phyloP scores from a whole-genome alignment of 805 yeast species.

The Lipomyces kockii region DNA sequence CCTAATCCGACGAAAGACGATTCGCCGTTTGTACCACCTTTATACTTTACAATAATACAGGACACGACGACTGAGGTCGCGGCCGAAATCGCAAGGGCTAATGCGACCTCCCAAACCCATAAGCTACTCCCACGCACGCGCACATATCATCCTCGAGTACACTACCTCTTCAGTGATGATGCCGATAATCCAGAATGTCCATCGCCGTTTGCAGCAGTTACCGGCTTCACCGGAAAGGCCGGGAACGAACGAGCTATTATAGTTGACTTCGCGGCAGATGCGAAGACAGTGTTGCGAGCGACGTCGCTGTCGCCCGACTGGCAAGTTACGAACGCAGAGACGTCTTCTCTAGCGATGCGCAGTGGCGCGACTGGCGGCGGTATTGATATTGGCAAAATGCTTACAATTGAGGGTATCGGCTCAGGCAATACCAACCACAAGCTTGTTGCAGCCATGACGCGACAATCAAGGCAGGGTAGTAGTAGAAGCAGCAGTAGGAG shows the following conservation, averaged over 20 bases:
- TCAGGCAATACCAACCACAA: slow-evolving; percentile 18
- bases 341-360: slow-evolving; percentile 31
- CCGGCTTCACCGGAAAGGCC: background rate
- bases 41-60: slow-evolving; percentile 26
- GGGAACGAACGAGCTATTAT: slow-evolving; percentile 38
- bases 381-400: slow-evolving; percentile 27
- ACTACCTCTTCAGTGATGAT: slow-evolving; percentile 48
- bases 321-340: slow-evolving; percentile 45
- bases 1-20: background rate
- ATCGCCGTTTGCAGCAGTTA: slow-evolving; percentile 9
- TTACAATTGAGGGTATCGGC: slow-evolving; percentile 36
- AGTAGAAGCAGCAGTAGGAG: slow-evolving; percentile 4
- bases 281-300: slow-evolving; percentile 41
- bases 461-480: background rate
- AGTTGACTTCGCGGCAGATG: slow-evolving; percentile 47
- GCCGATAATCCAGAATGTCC: slow-evolving; percentile 24
- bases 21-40: slow-evolving; percentile 22
- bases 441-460: background rate
- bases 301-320: slow-evolving; percentile 47
- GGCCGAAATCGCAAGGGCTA: slow-evolving; percentile 8
- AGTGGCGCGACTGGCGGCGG: slow-evolving; percentile 3
- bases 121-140: background rate
- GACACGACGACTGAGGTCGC: slow-evolving; percentile 21
- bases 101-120: background rate
- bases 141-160: slow-evolving; percentile 45